Evolutionary conservation across 768 basidiomycete species (phyloP).

Genomic region (Trametes cinnabarina): DNA sequence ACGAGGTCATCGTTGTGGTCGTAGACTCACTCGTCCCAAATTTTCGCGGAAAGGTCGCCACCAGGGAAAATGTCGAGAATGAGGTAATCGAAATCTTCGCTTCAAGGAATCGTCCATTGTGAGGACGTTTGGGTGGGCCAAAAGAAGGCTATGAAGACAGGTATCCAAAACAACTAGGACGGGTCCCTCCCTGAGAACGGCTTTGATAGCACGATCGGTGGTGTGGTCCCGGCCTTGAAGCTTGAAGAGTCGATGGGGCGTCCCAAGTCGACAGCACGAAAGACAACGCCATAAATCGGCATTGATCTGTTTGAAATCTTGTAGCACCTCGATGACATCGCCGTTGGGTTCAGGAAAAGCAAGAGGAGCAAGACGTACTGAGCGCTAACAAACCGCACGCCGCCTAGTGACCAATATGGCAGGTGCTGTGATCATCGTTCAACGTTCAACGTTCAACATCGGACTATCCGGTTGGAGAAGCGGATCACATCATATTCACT

Average conservation of each 20-base stretch:
- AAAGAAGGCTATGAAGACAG: conserved; percentile 50
- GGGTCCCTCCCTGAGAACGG: conserved; percentile 12
- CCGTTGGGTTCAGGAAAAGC: conserved; percentile 18
- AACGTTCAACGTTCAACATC: too few relatives aligned
- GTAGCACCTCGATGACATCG: conserved; percentile 44
- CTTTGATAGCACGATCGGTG: conserved; percentile 22
- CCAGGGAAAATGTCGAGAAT: conserved; percentile 46
- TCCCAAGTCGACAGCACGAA: conserved; percentile 68
- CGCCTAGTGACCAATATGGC: too few relatives aligned
- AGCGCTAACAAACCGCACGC: too few relatives aligned
- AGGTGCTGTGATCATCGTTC: too few relatives aligned
- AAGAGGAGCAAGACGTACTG: not conserved
- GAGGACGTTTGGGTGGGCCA: conserved; percentile 61
- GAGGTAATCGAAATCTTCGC: conserved; percentile 64
- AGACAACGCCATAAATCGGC: conserved; percentile 90
- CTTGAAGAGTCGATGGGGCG: not conserved
- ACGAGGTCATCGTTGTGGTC: conserved; percentile 27
- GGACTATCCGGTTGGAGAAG: too few relatives aligned
- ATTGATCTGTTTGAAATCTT: conserved; percentile 82
- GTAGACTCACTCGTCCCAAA: conserved; percentile 34
- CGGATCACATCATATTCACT: too few relatives aligned
- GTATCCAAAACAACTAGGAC: conserved; percentile 52
- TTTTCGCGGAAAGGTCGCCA: conserved; percentile 48
- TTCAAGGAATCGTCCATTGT: conserved; percentile 63
- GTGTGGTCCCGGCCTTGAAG: not conserved